phyloP scores from a whole-genome alignment of 1,139 yeast genomes.

The Blastobotrys ciferrii region DNA sequence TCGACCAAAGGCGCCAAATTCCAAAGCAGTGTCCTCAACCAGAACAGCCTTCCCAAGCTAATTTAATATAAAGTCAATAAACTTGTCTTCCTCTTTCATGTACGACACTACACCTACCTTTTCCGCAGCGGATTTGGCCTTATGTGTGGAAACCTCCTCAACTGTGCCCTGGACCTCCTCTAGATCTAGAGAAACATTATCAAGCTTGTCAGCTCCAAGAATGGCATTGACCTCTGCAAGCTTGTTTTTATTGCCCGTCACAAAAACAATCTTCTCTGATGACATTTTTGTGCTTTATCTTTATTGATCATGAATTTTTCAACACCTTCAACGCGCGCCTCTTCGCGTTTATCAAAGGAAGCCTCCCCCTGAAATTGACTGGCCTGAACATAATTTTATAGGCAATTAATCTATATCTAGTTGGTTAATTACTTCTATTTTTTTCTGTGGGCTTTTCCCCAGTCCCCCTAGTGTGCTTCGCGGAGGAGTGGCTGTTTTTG shows the following conservation, averaged over 20 bases:
- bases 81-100: neutral
- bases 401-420: too few relatives aligned
- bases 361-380: too few relatives aligned
- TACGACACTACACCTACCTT: slow-evolving; percentile 29
- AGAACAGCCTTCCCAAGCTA: slow-evolving; percentile 69
- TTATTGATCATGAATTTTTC: neutral
- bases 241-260: slow-evolving; percentile 64
- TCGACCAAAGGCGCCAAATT: slow-evolving; percentile 73
- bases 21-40: slow-evolving; percentile 93
- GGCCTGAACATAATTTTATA: too few relatives aligned
- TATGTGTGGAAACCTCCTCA: slow-evolving; percentile 76
- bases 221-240: slow-evolving; percentile 79
- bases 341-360: neutral
- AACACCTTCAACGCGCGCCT: neutral
- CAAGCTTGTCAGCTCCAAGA: slow-evolving; percentile 53
- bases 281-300: slow-evolving; percentile 2
- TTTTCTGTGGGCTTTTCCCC: too few relatives aligned
- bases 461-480: too few relatives aligned
- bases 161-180: slow-evolving; percentile 91
- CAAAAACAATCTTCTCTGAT: slow-evolving; percentile 19
- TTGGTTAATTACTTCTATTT: too few relatives aligned
- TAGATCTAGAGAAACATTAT: slow-evolving; percentile 66
- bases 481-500: too few relatives aligned
- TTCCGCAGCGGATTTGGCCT: slow-evolving; percentile 74
- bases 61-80: slow-evolving; percentile 2